Percentiles rank a stretch among this genome's conserved stretches.
Evolutionary conservation across 164 flowering plant genomes (phyloP).

Genomic region (Magnolia sinica): DNA sequence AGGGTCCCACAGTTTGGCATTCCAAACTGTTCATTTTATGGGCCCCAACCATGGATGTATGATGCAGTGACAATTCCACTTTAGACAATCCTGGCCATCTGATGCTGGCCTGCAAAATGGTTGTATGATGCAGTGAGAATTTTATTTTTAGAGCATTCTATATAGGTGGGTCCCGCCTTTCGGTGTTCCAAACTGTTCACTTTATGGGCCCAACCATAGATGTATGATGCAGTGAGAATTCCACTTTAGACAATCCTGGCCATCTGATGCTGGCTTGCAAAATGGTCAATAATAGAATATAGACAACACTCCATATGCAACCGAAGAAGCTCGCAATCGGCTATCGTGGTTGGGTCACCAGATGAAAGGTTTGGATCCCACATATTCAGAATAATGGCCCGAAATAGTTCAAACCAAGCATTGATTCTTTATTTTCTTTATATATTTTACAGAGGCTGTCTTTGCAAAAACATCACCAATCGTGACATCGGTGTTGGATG

Average conservation of each 20-base stretch:
- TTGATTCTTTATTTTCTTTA: background rate
- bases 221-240: background rate
- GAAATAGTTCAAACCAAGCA: background rate
- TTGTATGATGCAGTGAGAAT: background rate
- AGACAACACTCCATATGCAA: background rate
- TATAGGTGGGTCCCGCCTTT: background rate
- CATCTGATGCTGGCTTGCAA: background rate
- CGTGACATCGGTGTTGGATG: conserved; percentile 79
- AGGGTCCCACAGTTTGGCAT: background rate
- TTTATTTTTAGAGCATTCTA: no score
- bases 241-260: background rate
- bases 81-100: background rate
- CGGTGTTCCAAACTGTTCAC: background rate
- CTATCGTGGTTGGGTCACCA: no score
- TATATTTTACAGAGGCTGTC: conserved; percentile 59
- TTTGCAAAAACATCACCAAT: conserved; percentile 69
- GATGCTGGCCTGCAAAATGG: background rate
- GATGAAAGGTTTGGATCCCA: no score
- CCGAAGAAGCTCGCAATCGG: background rate
- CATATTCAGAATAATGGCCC: background rate
- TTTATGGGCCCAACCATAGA: background rate
- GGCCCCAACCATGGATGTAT: background rate
- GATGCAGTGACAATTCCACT: background rate
- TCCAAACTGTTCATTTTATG: no score
- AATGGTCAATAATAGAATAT: background rate